Evolutionary conservation across 148 eudicot genomes (phyloP).

Genomic region (Silene uniflora): DNA sequence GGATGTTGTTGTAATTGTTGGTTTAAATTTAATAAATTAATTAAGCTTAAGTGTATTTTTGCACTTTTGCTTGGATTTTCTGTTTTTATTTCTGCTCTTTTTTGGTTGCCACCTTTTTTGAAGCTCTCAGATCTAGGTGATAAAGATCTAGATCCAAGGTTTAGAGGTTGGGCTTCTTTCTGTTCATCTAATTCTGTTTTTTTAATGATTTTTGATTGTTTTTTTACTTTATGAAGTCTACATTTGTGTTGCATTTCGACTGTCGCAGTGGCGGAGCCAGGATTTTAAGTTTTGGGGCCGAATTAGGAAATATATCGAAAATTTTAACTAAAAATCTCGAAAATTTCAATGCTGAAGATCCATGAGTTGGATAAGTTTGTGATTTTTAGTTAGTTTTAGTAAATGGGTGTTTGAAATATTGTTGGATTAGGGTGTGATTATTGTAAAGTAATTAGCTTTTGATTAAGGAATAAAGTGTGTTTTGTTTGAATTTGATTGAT

Average conservation of each 20-base stretch:
- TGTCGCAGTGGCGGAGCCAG: no score
- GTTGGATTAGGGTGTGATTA: slow-evolving; percentile 4
- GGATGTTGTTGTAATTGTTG: slow-evolving; percentile 23
- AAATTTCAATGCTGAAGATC: no score
- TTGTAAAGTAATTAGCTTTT: slow-evolving; percentile 1
- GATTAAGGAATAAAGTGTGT: not conserved
- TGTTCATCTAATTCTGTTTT: not conserved
- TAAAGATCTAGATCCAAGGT: slow-evolving; percentile 72
- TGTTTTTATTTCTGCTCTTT: slow-evolving; percentile 67
- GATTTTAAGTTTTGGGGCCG: no score
- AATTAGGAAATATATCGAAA: no score
- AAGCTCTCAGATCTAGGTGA: slow-evolving; percentile 50
- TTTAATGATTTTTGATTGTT: not conserved
- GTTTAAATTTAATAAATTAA: slow-evolving; percentile 26
- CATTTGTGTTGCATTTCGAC: slow-evolving; percentile 1
- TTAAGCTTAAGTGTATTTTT: slow-evolving; percentile 62
- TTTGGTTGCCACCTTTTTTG: slow-evolving; percentile 81
- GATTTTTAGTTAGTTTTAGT: not conserved
- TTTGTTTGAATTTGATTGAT: slow-evolving; percentile 12
- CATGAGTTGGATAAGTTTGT: not conserved
- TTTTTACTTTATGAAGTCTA: slow-evolving; percentile 1
- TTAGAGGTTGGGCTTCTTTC: slow-evolving; percentile 36
- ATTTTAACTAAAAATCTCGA: no score
- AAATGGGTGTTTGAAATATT: not conserved
- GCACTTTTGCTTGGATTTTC: slow-evolving; percentile 67